A percentile compares a stretch with the other conserved stretches of the same genome.
phyloP scores from a whole-genome alignment of 129 eudicot species.

The Arctium lappa region DNA sequence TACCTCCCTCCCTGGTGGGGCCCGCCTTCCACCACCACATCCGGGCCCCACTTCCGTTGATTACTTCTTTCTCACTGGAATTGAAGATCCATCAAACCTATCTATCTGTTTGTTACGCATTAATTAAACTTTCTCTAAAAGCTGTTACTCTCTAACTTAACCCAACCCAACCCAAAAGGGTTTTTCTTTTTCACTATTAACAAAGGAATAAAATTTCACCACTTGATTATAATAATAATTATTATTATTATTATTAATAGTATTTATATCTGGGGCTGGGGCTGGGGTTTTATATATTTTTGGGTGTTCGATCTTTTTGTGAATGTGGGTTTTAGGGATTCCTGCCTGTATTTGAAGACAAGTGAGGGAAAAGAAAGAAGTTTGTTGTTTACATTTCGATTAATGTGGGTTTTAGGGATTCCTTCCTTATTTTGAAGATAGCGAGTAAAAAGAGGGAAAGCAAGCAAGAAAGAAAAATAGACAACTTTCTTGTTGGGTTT shows the following conservation, averaged over 20 bases:
- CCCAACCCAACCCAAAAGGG: conserved; percentile 4
- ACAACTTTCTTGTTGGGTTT: conserved; percentile 7
- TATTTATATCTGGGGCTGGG: too few species aligned
- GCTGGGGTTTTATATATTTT: conserved; percentile 11
- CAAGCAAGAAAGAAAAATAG: not conserved
- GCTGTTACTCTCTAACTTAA: not conserved
- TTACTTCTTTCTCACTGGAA: not conserved
- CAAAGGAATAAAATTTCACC: conserved; percentile 19
- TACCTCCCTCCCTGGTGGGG: conserved; percentile 15
- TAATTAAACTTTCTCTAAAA: not conserved
- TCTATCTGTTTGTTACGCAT: conserved; percentile 66
- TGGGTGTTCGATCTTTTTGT: conserved; percentile 22
- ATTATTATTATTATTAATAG: too few species aligned
- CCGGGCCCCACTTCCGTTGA: conserved; percentile 28
- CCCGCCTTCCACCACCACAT: conserved; percentile 26
- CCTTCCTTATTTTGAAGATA: not conserved
- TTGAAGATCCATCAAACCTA: conserved; percentile 34
- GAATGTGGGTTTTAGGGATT: conserved; percentile 45
- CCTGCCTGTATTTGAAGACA: conserved; percentile 21
- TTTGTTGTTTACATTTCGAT: too few species aligned
- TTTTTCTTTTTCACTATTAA: not conserved
- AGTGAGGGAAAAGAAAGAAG: too few species aligned
- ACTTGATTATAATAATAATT: conserved; percentile 6
- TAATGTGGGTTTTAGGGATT: conserved; percentile 45
- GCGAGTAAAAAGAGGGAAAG: not conserved